Conservation (phyloP, 306 rosid genomes). For the Nissolia schottii region DNA sequence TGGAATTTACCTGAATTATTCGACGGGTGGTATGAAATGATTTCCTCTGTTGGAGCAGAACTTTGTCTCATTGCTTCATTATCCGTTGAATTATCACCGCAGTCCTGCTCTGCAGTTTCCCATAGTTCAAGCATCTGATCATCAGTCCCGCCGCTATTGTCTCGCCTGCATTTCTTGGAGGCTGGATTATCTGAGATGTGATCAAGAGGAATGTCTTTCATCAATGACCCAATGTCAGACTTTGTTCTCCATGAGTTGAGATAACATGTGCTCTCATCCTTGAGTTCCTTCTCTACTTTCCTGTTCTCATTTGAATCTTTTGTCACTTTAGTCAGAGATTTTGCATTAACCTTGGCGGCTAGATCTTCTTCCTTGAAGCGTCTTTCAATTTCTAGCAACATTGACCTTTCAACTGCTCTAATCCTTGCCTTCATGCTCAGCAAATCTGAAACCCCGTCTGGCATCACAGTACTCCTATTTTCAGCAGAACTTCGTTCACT, state of each 20-base stretch:
- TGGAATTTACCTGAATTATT: conserved; percentile 31
- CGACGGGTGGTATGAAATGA: conserved; percentile 27
- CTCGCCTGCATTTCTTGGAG: conserved; percentile 50
- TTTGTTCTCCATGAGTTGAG: conserved; percentile 36
- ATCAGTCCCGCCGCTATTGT: conserved; percentile 49
- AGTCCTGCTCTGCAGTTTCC: conserved; percentile 68
- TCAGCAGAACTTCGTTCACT: conserved; percentile 33
- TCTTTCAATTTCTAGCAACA: conserved; percentile 54
- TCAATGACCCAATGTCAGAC: conserved; percentile 49
- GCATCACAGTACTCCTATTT: conserved; percentile 15
- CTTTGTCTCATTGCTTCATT: conserved; percentile 30
- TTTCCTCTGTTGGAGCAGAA: conserved; percentile 40
- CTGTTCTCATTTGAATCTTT: conserved; percentile 14
- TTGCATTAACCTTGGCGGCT: conserved; percentile 18
- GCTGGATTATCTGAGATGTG: conserved; percentile 59
- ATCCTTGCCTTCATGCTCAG: conserved; percentile 56
- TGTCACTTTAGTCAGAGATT: conserved; percentile 17
- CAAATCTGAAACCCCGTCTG: conserved; percentile 60
- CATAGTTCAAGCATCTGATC: conserved; percentile 93
- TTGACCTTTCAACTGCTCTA: conserved; percentile 50
- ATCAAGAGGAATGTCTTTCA: conserved; percentile 94
- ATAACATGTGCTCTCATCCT: conserved; percentile 19
- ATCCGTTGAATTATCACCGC: conserved; percentile 27
- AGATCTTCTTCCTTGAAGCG: conserved; percentile 31
- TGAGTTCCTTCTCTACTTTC: conserved; percentile 34